These are phyloP conservation scores for Candida michaelii DNA, from an alignment of 805 yeast species.

Conservation along the genomic window DNA sequence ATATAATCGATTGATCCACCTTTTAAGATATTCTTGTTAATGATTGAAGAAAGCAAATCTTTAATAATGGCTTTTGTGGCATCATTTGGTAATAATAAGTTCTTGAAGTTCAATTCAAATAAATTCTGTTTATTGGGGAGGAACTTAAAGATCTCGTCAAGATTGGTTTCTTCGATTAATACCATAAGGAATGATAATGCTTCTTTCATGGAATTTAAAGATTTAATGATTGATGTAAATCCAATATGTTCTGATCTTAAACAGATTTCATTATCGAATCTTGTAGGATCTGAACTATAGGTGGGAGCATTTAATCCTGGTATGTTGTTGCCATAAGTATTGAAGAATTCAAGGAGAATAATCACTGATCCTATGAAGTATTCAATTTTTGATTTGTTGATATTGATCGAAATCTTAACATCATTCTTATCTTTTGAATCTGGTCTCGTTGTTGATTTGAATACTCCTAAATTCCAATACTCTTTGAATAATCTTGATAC, in stretches of 20 bases:
- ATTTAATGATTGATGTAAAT: constrained; percentile 70
- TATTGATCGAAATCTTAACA: constrained; percentile 40
- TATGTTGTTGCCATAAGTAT: constrained; percentile 59
- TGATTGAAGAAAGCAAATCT: constrained; percentile 80
- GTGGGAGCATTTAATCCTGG: constrained; percentile 63
- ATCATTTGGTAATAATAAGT: constrained; percentile 70
- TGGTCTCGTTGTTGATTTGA: constrained; percentile 23
- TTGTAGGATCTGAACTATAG: constrained; percentile 48
- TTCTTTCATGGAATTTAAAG: constrained; percentile 78
- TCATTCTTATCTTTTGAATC: constrained; percentile 38
- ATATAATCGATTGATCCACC: constrained; percentile 94
- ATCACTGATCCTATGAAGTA: constrained; percentile 69
- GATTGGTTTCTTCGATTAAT: constrained; percentile 68
- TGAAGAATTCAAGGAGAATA: constrained; percentile 68
- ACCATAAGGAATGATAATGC: constrained; percentile 86
- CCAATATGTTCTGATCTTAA: constrained; percentile 91
- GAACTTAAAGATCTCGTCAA: constrained; percentile 68
- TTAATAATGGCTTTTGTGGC: constrained; percentile 66
- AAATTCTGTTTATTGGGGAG: constrained; percentile 71
- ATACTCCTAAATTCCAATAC: constrained; percentile 75
- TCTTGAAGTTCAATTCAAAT: constrained; percentile 65
- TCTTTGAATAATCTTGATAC: constrained; percentile 76
- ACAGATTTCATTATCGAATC: constrained; percentile 62
- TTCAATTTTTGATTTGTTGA: constrained; percentile 55
- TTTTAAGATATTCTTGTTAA: constrained; percentile 80